These are phyloP conservation scores for Mycena capillaripes DNA, from an alignment of 768 basidiomycete species.

Conservation along the genomic window DNA sequence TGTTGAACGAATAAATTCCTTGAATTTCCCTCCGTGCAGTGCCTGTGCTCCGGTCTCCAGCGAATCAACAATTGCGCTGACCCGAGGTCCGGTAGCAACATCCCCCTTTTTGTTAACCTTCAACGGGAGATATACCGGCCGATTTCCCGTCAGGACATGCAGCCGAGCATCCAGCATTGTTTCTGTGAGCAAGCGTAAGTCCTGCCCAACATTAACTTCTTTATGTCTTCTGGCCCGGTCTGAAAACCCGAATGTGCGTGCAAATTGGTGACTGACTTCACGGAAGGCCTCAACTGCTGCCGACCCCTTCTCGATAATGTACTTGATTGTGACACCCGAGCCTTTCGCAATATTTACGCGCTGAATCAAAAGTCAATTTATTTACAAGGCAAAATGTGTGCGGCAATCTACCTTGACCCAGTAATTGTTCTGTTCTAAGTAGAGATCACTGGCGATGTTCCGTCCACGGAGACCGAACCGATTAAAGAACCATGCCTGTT, in stretches of 20 bases:
- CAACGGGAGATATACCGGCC: neutral
- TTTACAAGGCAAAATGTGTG: neutral
- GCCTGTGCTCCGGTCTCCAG: conserved; percentile 31
- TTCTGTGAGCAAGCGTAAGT: conserved; percentile 22
- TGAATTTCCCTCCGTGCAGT: conserved; percentile 40
- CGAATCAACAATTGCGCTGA: conserved; percentile 36
- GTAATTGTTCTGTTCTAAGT: conserved; percentile 48
- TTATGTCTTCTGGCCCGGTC: conserved; percentile 38
- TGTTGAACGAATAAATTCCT: conserved; percentile 38
- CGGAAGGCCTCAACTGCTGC: conserved; percentile 16
- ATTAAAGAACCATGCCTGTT: conserved; percentile 46
- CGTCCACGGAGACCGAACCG: conserved; percentile 41
- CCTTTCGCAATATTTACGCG: conserved; percentile 14
- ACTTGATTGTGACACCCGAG: conserved; percentile 1
- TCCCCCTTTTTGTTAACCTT: conserved; percentile 16
- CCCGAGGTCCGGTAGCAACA: conserved; percentile 6
- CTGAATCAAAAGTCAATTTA: neutral
- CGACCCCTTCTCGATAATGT: conserved; percentile 18
- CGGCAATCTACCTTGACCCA: conserved; percentile 38
- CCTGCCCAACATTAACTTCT: conserved; percentile 40
- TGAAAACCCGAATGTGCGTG: conserved; percentile 28
- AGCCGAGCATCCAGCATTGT: conserved; percentile 19
- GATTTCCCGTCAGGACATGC: neutral
- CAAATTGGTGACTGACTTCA: conserved; percentile 12
- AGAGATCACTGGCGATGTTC: conserved; percentile 46